These are phyloP conservation scores for Cardamine chenopodiifolia DNA, from an alignment of 345 rosid genomes.

Conservation along the genomic window DNA sequence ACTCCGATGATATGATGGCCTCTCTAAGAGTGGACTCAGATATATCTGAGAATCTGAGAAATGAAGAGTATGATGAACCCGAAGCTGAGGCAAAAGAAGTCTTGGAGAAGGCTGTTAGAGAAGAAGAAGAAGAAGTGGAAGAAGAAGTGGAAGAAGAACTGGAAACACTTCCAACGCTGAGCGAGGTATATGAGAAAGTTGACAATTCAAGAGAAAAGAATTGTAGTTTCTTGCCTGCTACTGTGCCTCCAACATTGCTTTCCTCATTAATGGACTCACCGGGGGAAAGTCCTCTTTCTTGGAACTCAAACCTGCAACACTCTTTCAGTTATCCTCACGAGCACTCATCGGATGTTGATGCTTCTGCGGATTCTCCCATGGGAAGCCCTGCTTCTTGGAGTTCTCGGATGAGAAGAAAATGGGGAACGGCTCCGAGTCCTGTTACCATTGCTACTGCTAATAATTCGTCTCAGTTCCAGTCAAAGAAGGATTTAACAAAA, in stretches of 20 bases:
- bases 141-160: conserved; percentile 47
- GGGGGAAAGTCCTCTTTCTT: conserved; percentile 77
- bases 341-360: conserved; percentile 68
- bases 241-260: conserved; percentile 54
- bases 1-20: conserved; percentile 48
- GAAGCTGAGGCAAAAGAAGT: conserved; percentile 56
- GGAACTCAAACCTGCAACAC: conserved; percentile 71
- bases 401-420: conserved; percentile 85
- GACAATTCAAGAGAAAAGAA: conserved; percentile 62
- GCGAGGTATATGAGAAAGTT: conserved; percentile 62
- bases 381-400: conserved; percentile 90
- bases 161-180: conserved; percentile 51
- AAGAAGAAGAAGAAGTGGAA: conserved; percentile 44
- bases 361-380: conserved; percentile 71
- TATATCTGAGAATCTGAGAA: conserved; percentile 50
- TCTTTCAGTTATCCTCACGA: conserved; percentile 66
- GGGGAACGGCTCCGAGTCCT: conserved; percentile 78
- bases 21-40: conserved; percentile 55
- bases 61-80: conserved; percentile 53
- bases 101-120: conserved; percentile 44
- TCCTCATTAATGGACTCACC: conserved; percentile 69
- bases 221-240: conserved; percentile 58
- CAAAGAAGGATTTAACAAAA: conserved; percentile 75
- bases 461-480: conserved; percentile 62
- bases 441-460: conserved; percentile 46